Base-by-base conservation (phyloP, 768 basidiomycete species). In the Amyloporia xantha region DNA sequence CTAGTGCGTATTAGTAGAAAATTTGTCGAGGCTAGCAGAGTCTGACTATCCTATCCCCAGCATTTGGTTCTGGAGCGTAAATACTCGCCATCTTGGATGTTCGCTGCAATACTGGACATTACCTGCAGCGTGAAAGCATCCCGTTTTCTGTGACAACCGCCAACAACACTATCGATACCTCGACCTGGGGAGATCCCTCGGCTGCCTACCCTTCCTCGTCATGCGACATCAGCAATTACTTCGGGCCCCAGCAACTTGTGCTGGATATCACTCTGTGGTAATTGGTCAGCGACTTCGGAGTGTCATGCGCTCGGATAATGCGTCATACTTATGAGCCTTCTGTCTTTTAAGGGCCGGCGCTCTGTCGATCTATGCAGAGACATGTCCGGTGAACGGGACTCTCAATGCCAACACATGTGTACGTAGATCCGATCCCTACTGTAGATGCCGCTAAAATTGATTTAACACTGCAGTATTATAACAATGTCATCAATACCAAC, bases 221-320 rank as follows among this genome's bases (percentile, higher is more conserved):
- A 2, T 78, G 78, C 53, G 68, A 76, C 49, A 75, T 79, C 37
- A 52, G 66, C 5, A 44, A 70, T 33, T 72, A 64, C 58, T 77
- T 78, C 57, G 63, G 68, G 3, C 63, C 70, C 17, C 79, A 81
- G 57, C 69, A 76, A 47, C 61, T 81, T 2, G 71, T 81, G 12
- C 49, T 83, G 43, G 74, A 82, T 51, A 82, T 81, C 54, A 76
- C 72, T 4, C 24, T 78, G 82, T 62, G 74, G 81, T 50, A 53
- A 62, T 40, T 79, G 77, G 75, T 75, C 50, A 13, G 50, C 33
- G 38, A 7, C 20, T 17, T 17, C 38, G 6, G 10, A 35, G n/a
- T 35, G 33, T 35, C 33, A n/a, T n/a, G n/a, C n/a, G n/a, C n/a
- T n/a, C n/a, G n/a, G n/a, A n/a, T n/a, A n/a, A n/a, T n/a, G n/a